Percentiles rank a stretch among this genome's conserved stretches.
phyloP scores from a whole-genome alignment of 306 rosid species.

The Parietaria judaica region DNA sequence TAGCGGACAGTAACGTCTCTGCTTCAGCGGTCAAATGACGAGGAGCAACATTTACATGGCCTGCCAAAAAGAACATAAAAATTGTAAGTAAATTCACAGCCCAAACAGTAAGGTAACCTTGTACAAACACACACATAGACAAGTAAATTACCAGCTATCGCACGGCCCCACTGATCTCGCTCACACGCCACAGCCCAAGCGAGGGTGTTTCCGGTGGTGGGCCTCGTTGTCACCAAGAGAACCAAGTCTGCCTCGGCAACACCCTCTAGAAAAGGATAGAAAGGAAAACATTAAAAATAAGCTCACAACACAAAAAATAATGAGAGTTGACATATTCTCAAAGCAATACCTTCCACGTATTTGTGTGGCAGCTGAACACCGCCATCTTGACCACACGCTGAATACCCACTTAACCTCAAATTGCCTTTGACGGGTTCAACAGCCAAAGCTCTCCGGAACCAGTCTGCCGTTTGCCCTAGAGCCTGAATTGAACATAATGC shows the following conservation, averaged over 20 bases:
- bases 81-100: conserved; percentile 1
- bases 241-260: conserved; percentile 85
- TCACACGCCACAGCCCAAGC: conserved; percentile 99
- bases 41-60: conserved; percentile 98
- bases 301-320: not conserved
- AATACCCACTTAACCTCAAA: conserved; percentile 90
- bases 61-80: conserved; percentile 24
- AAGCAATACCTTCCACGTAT: conserved; percentile 76
- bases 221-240: conserved; percentile 95
- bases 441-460: conserved; percentile 89
- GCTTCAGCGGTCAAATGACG: conserved; percentile 98
- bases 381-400: conserved; percentile 99
- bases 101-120: conserved; percentile 13
- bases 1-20: conserved; percentile 90
- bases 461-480: conserved; percentile 86
- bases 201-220: conserved; percentile 93
- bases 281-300: not conserved
- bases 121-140: not conserved
- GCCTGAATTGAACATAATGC: conserved; percentile 46
- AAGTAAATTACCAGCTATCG: conserved; percentile 73
- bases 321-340: conserved; percentile 10
- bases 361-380: conserved; percentile 92
- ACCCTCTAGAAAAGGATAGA: conserved; percentile 55
- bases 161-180: conserved; percentile 99
- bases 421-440: conserved; percentile 97